Evolutionary conservation across 163 green algal species (phyloP), one percentile per base, ranked within the genome.

Genomic region (Coccomyxa subellipsoidea): DNA sequence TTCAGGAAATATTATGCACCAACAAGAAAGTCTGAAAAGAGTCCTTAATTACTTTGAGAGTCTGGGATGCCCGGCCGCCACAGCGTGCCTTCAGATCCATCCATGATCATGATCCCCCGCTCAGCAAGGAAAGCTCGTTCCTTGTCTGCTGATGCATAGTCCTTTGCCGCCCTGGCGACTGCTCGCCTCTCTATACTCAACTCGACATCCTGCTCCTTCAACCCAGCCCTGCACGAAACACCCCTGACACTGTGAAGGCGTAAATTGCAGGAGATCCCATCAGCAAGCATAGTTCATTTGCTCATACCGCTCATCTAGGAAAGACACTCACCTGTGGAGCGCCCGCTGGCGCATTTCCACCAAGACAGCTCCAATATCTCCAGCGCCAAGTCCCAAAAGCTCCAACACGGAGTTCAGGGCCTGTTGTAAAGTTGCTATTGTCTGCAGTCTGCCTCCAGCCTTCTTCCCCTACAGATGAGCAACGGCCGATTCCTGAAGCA

Each of bases 101-200:
- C 95, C 89, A 97, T 93, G 10, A 98, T 90, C 25, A 91, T 80
- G 21, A 98, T 85, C 27, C 95, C 95, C 32, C 79, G 59, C 0
- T 72, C 81, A 8, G 91, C 91, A 36, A 99, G 88, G 47, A 93
- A 84, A 73, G 91, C 47, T 0, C 96, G 83, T 71, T 97, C 91
- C 9, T 72, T 87, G 83, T 99, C 96, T 4, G 93, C 92, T 7
- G 86, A 84, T 0, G 88, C 91, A 90, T 94, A 99, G 81, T 99
- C 91, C 83, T 98, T 98, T 25, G 83, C 89, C 29, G 77, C 84
- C 5, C 93, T 72, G 0, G 92, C 93, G 31, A 90, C 88, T 4
- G 89, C 86, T 6, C 94, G 87, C 79, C 89, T 72, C 40, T 84
- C 82, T 32, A 98, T 93, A 23, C 85, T 86, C n/a, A n/a, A 82